Base-by-base conservation (phyloP, 2,329 filamentous ascomycete genomes). In the Ilyonectria robusta region DNA sequence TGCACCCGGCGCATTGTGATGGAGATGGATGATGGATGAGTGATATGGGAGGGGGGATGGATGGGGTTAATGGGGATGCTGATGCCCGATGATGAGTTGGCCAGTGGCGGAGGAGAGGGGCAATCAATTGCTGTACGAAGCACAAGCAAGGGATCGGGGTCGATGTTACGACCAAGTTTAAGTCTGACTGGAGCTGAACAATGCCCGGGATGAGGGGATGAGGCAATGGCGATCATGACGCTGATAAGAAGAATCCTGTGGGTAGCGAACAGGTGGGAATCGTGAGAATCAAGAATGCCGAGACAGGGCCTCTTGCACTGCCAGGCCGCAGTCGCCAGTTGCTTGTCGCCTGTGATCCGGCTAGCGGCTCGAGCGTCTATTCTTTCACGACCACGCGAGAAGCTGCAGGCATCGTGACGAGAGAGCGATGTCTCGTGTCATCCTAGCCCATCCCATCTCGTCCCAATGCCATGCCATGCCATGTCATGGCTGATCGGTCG, bases 221-320 rank as follows among this genome's bases (percentile, higher is more conserved):
- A 67, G 61, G 66, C 71, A 75, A 66, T 55, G 71, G 70, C 71
- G 73, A 75, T 75, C 73, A 75, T 75, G 69, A 70, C 72, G 67
- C 67, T 47, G 64, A 65, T 54, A 68, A 67, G 46, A 33, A 71
- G 58, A 69, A 48, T 26, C 26, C 26, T 26, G 64, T 65, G 66
- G 58, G 63, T 65, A 72, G 74, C 72, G 68, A 76, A 76, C 74
- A 60, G 70, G 74, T 76, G 74, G 74, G 73, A 66, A 67, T 70
- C 59, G 59, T 33, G 58, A 66, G 54, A 21, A 13, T 40, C 15
- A 26, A 21, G 61, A 33, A 57, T 17, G 19, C 11, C 26, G n/a
- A 47, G 23, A 54, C 44, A 33, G 5, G 40, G 29, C 5, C 6
- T 33, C 11, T 31, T 26, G 29, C 40, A 57, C 23, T 6, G 17